Evolutionary conservation across 176 grass and related monocot genomes (phyloP).

Genomic region (Paspalum notatum): DNA sequence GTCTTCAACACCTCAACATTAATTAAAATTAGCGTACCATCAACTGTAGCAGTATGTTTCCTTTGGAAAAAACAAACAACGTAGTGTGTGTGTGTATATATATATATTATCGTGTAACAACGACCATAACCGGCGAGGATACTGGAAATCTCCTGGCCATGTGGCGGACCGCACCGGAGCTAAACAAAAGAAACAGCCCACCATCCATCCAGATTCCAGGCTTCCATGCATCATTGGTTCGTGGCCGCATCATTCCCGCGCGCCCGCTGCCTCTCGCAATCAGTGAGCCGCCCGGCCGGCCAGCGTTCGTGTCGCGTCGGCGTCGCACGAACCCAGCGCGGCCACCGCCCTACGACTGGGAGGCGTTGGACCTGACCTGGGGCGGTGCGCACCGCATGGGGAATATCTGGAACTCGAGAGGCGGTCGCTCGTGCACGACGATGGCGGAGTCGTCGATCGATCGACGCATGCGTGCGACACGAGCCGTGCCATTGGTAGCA

Average conservation of each 20-base stretch:
- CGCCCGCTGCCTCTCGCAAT: slow-evolving; percentile 13
- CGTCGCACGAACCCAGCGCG: background rate
- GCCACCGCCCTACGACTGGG: background rate
- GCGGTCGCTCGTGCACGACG: background rate
- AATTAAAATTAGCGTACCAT: too few relatives aligned
- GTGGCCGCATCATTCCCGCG: too few relatives aligned
- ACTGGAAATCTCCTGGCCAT: slow-evolving; percentile 35
- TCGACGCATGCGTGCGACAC: too few relatives aligned
- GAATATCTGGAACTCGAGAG: background rate
- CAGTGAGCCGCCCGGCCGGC: background rate
- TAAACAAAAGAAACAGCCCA: background rate
- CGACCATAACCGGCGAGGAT: slow-evolving; percentile 9
- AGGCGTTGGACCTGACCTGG: background rate
- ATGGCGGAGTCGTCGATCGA: too few relatives aligned
- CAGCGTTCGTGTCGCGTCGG: too few relatives aligned
- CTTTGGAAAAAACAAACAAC: too few relatives aligned
- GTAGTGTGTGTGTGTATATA: too few relatives aligned
- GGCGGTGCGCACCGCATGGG: background rate
- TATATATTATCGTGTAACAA: slow-evolving; percentile 4
- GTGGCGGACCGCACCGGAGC: slow-evolving; percentile 11
- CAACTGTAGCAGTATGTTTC: too few relatives aligned
- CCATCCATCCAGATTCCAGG: too few relatives aligned
- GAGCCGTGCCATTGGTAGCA: too few relatives aligned
- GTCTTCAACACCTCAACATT: too few relatives aligned
- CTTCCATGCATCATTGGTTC: too few relatives aligned